Base-by-base conservation (phyloP, 768 basidiomycete species). In the Agrocybe praecox region DNA sequence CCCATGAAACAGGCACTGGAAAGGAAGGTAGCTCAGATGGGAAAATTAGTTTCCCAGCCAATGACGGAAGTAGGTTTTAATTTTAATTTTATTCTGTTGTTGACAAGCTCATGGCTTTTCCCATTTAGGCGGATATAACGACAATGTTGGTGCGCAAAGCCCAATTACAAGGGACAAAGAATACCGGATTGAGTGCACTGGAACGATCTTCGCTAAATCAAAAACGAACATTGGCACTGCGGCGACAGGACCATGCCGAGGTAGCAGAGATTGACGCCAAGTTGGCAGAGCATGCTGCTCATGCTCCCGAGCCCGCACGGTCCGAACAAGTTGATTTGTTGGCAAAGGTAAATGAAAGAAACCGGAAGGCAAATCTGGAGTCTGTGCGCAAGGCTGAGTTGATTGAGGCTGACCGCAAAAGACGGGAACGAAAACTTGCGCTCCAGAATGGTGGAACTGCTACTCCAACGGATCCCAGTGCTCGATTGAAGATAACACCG, bases 331-430 rank as follows among this genome's bases (percentile, higher is more conserved):
- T 70, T 11, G 84, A 91, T 60, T 72, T 83, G 66, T 79, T 96
- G 22, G 84, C 90, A 15, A 85, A 76, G 66, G 87, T 98, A 52
- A 98, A 96, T 67, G 93, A 95, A 73, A 84, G 94, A 54, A 98
- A 98, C 70, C 82, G 91, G 54, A 88, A 84, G 68, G 88, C 89
- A 26, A 96, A 96, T 55, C 60, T 85, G 62, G 96, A 96, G 65
- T 84, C 84, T 3, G 84, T 94, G 51, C 80, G 91, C 56, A 85
- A 83, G 60, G 89, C 90, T 0, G 94, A 96, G 71, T 69, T 87
- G 32, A 75, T 76, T 32, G 86, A 87, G 62, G 74, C 80, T 8
- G 92, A 93, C 67, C 77, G 86, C 48, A 90, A 89, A 72, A 78
- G 87, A 53, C 76, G 80, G 47, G 89, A 92, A 54, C 78, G 90